Conservation (phyloP, 148 eudicot genomes). For the Tetragonia tetragonoides region DNA sequence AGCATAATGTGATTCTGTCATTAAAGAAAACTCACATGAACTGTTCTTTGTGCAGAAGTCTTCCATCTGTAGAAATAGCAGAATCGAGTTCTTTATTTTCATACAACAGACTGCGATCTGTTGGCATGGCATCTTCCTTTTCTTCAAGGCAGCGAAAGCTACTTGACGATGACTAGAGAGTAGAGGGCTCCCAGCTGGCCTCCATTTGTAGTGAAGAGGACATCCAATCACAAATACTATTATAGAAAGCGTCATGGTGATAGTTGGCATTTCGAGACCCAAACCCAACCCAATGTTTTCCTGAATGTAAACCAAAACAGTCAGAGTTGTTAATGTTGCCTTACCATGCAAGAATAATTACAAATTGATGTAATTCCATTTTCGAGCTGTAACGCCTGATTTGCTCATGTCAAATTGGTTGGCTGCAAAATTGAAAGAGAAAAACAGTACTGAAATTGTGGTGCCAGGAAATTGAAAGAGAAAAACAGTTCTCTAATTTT, state of each 20-base stretch:
- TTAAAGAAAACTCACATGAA: conserved; percentile 41
- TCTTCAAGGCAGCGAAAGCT: conserved; percentile 58
- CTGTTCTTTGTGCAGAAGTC: conserved; percentile 51
- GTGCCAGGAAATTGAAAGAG: no score
- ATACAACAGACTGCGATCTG: conserved; percentile 46
- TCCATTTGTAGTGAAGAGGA: conserved; percentile 48
- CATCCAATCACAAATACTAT: conserved; percentile 40
- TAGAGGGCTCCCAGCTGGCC: conserved; percentile 79
- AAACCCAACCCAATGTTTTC: conserved; percentile 52
- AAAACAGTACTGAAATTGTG: no score
- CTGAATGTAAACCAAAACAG: conserved; percentile 50
- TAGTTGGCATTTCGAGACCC: conserved; percentile 54
- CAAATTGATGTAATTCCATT: conserved; percentile 59
- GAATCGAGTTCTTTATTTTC: conserved; percentile 45
- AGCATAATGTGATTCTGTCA: no score
- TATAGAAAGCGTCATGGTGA: conserved; percentile 31
- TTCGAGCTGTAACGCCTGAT: conserved; percentile 55
- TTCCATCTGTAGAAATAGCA: conserved; percentile 32
- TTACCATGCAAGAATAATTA: conserved; percentile 39
- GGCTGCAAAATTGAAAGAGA: conserved; percentile 61
- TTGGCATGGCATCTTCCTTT: conserved; percentile 51
- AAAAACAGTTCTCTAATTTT: no score
- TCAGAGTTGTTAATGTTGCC: conserved; percentile 37
- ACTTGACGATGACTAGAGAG: conserved; percentile 75
- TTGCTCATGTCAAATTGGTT: conserved; percentile 70